Evolutionary conservation across 2,329 filamentous ascomycete species (phyloP), one percentile per base, ranked within the genome.

Genomic region (Ophiosphaerella herpotricha): DNA sequence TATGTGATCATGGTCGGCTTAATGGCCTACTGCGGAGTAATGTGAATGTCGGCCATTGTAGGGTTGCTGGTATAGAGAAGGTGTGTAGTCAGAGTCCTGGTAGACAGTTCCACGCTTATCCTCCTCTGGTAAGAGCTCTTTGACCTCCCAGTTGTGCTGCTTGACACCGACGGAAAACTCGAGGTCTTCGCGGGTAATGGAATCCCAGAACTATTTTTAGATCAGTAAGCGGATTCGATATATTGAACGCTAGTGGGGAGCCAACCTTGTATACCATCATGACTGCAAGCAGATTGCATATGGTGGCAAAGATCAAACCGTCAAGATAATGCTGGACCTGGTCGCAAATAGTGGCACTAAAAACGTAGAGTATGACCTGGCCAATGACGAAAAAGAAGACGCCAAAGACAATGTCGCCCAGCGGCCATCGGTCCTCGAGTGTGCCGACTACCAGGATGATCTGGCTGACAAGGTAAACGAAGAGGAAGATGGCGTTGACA

Each of bases 191-290:
- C 90, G 91, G 18, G 94, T 99, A 74, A 99, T 99, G 13, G 92
- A 97, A 71, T 99, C 94, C 94, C 94, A 99, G 80, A 96, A 99
- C 91, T 94, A 50, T 54, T 50, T 48, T 55, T 55, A 49, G 42
- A 26, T 14, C 8, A 18, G 53, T 69, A 57, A 67, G 64, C 50
- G 35, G 26, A 9, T 26, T 36, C 31, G 18, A 44, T 42, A 21
- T 36, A n/a, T 51, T 41, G 23, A 31, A 3, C 9, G 36, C 41
- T 42, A 41, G 38, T 29, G 42, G 39, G 14, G 14, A 11, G 47
- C 78, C 55, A 75, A 87, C 91, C 88, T 99, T 99, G 83, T 99
- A 99, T 33, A 99, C 87, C 94, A 97, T 99, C 94, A 99, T 99
- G 54, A 99, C 93, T 11, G 87, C 91, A 37, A 99, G 79, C 38